Evolutionary conservation across 2,329 filamentous ascomycete species (phyloP), one percentile per base, ranked within the genome.

Genomic region (Fusarium sp.): DNA sequence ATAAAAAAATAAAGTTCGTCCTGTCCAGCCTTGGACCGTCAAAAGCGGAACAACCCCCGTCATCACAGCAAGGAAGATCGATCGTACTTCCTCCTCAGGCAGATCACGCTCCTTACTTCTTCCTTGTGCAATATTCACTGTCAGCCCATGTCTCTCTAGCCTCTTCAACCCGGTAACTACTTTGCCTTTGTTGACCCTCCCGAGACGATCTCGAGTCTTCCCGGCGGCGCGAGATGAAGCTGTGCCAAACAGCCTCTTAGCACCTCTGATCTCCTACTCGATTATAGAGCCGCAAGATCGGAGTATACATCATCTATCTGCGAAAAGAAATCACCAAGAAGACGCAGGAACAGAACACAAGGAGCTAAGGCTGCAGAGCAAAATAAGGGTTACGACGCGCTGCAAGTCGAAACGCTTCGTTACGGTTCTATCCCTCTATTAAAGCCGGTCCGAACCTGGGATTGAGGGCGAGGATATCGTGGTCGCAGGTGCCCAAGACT

Each of bases 321-420:
- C 24, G 38, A 65, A 32, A 18, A 58, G n/a, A 53, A 32, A 15
- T 49, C 48, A 38, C 46, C 34, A 22, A 25, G 29, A 38, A 51
- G 40, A 48, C 54, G 40, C 51, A 45, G 8, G 13, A 51, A 57
- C 27, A 47, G 43, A 6, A n/a, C 40, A 24, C 30, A 63, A 6
- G 9, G 30, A 29, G 44, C 38, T 47, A 20, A 49, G 49, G 20
- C 27, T 40, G 32, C 8, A 40, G 32, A 45, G 16, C 6, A 41
- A 46, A 24, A 16, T 51, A 48, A 63, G 41, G 29, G 55, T 3
- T 27, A 18, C 22, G 22, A 29, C 30, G 20, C 13, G 20, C 43
- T 58, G 47, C 40, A 10, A 25, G 18, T 46, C 59, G 54, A 68
- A 22, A 53, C 57, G 32, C 54, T 72, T 69, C 63, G 63, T 48